Evolutionary conservation across 2,329 filamentous ascomycete species (phyloP).

Genomic region (Neofusicoccum laricinum): DNA sequence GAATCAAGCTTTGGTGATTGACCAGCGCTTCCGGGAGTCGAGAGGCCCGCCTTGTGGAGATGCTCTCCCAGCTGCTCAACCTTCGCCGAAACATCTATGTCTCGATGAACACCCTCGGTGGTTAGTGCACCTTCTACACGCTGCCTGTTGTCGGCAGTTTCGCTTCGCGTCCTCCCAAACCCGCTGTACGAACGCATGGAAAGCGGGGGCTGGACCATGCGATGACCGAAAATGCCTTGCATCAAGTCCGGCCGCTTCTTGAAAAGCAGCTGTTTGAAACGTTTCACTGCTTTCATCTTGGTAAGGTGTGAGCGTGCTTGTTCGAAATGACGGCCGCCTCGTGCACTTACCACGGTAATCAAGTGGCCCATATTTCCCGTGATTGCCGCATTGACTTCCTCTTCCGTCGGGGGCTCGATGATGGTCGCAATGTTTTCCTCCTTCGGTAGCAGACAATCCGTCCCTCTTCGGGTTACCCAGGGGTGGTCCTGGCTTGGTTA

Average conservation of each 20-base stretch:
- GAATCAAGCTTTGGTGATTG: conserved; percentile 11
- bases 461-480: conserved; percentile 83
- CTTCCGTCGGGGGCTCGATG: conserved; percentile 80
- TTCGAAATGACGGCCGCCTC: too few relatives aligned
- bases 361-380: conserved; percentile 86
- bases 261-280: conserved; percentile 75
- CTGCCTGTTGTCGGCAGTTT: conserved; percentile 51
- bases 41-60: conserved; percentile 18
- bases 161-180: conserved; percentile 45
- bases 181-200: conserved; percentile 43
- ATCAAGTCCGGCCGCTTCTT: conserved; percentile 54
- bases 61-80: conserved; percentile 25
- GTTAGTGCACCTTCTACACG: conserved; percentile 49
- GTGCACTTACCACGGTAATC: conserved; percentile 66
- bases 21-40: background rate
- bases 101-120: conserved; percentile 54
- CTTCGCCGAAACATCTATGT: conserved; percentile 38
- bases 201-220: conserved; percentile 57
- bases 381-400: conserved; percentile 87
- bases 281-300: conserved; percentile 84
- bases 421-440: conserved; percentile 84
- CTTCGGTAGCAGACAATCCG: conserved; percentile 72
- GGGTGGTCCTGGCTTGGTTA: conserved; percentile 66
- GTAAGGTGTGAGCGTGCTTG: background rate
- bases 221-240: conserved; percentile 58